Evolutionary conservation across 352 stramenopile species (phyloP), one percentile per base, ranked within the genome.

Genomic region (Phytophthora tubulina): DNA sequence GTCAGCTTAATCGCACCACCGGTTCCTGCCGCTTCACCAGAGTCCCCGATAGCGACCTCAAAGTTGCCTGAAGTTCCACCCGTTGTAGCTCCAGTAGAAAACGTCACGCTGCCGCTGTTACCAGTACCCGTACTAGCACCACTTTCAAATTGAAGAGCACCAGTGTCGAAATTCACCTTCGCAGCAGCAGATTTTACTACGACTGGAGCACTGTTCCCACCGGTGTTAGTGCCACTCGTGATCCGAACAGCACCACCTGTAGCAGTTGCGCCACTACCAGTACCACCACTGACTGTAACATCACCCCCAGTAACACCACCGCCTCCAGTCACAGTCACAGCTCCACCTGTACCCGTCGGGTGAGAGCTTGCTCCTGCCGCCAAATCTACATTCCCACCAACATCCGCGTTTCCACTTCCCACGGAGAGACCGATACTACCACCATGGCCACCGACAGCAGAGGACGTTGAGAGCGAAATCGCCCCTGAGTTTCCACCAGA

Each of bases 21-120:
- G 8, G 35, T 74, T 1, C 66, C 76, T 6, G 48, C 31, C 1
- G 30, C 53, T 14, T 70, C 46, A 10, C 64, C 70, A 67, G 79
- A 84, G 32, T 76, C 38, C 59, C 84, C 74, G 9, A 85, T 41
- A 1, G 71, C 79, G 27, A 81, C 81, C 46, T 57, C 60, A 57
- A 84, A 89, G 41, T 55, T 79, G 6, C 82, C 80, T 3, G 80
- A 75, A 0, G 30, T 79, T 0, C 60, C 77, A 45, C 38, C 70
- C 21, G 15, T 4, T 8, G 82, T 70, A 15, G 17, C 39, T 13
- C 80, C 82, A 14, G 80, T 88, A 3, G 58, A 70, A 15, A 89
- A 69, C 0, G 59, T 59, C 6, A 89, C 63, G 7, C 76, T 78
- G 2, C 82, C 82, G 30, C 73, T 85, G 31, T 70, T 78, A 10